Evolutionary conservation across 139 green algal species (phyloP), one percentile per base, ranked within the genome.

Genomic region (Medakamo hakoo): DNA sequence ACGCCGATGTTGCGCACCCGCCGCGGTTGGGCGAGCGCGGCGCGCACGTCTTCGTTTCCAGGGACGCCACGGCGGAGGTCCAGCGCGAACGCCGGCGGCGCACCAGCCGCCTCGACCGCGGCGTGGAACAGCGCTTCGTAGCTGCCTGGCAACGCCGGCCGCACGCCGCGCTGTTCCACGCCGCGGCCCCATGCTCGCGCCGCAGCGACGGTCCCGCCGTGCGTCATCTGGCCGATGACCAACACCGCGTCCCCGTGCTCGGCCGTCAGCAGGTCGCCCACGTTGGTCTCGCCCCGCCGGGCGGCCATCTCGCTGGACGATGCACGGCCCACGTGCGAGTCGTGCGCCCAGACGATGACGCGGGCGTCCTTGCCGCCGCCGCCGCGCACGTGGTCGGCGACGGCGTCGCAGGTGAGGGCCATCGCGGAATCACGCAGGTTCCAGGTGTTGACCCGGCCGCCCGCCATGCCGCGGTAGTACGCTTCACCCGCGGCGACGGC

Each of bases 371-470:
- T 76, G 14, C 21, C 60, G 18, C 63, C 58, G n/a, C 29, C n/a
- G 3, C 49, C 30, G 2, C 28, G 24, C 27, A 76, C 58, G 63
- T 77, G 63, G 16, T 74, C 31, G 14, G 64, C 21, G 1, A 72
- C 24, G 2, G 27, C 23, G 4, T 21, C 2, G 23, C 70, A 62
- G 0, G 69, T 74, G 24, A 73, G 64, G 26, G 76, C 30, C 52
- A 88, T 82, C 73, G 87, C 80, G 19, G 19, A 59, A 73, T 88
- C 81, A 0, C 81, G 65, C 26, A 86, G 60, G 63, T 86, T 86
- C 80, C 80, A 85, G 20, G 69, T 80, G 18, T 69, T 24, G n/a
- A 85, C 74, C 3, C 72, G 65, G 1, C 69, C 59, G 48, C 71
- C 72, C 61, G 71, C 72, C 68, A 78, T 78, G 31, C 68, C 64